Conservation (phyloP, 257 asterid genomes). For the Salvia miltiorrhiza region DNA sequence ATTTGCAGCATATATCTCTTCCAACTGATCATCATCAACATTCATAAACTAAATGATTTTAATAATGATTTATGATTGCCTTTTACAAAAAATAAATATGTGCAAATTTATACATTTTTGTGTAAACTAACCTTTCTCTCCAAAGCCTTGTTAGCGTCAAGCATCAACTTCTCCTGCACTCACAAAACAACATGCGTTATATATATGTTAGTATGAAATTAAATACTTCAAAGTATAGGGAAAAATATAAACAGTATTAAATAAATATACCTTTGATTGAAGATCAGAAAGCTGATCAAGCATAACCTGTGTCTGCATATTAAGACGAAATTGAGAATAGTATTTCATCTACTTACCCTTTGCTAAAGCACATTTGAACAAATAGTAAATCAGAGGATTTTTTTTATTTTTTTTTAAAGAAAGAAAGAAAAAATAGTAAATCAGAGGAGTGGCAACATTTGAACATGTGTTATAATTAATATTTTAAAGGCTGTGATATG, state of each 20-base stretch:
- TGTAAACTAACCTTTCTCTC: slow-evolving; percentile 68
- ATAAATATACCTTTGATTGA: slow-evolving; percentile 65
- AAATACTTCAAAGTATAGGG: no score
- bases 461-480: no score
- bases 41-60: neutral
- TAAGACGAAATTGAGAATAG: neutral
- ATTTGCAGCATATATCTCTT: slow-evolving; percentile 72
- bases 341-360: no score
- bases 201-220: no score
- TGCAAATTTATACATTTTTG: neutral
- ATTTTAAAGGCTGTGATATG: neutral
- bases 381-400: no score
- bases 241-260: no score
- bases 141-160: slow-evolving; percentile 75
- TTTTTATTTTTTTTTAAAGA: no score
- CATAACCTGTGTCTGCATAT: slow-evolving; percentile 77
- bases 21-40: slow-evolving; percentile 45
- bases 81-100: neutral
- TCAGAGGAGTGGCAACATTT: no score
- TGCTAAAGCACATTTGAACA: no score
- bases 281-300: slow-evolving; percentile 93
- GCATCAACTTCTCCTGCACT: slow-evolving; percentile 76
- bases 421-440: no score
- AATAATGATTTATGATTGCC: neutral
- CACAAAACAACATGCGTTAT: neutral